phyloP scores from a whole-genome alignment of 2,329 filamentous ascomycete species.

The Allantophomopsis lycopodina region DNA sequence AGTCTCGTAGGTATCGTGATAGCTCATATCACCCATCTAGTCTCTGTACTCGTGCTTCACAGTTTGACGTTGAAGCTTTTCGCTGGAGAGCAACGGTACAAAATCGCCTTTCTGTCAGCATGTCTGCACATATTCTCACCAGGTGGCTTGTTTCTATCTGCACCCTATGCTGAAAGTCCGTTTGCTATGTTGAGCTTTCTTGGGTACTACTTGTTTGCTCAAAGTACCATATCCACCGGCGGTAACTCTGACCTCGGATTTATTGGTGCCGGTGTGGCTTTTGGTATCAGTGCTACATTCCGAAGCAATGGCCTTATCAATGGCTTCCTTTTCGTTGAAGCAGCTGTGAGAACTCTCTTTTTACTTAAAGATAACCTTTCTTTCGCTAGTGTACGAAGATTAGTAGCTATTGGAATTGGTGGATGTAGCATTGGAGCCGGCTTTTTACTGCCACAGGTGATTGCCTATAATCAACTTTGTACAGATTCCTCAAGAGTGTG shows the following conservation, averaged over 20 bases:
- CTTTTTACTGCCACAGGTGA: slow-evolving; percentile 55
- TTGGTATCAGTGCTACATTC: slow-evolving; percentile 60
- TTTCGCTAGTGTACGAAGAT: slow-evolving; percentile 29
- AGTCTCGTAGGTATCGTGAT: slow-evolving; percentile 47
- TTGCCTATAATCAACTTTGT: slow-evolving; percentile 67
- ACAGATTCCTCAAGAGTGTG: slow-evolving; percentile 41
- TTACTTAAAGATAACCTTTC: slow-evolving; percentile 27
- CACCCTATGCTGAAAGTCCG: slow-evolving; percentile 70
- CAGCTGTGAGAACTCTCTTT: slow-evolving; percentile 40
- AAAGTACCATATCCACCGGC: slow-evolving; percentile 23
- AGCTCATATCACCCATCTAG: slow-evolving; percentile 61
- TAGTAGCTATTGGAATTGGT: slow-evolving; percentile 46
- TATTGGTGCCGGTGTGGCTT: slow-evolving; percentile 49
- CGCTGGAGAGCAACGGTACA: slow-evolving; percentile 20
- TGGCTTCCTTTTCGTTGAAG: slow-evolving; percentile 50
- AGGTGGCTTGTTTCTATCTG: slow-evolving; percentile 77
- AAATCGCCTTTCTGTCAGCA: slow-evolving; percentile 54
- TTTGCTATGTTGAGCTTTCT: slow-evolving; percentile 68
- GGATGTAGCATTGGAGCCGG: slow-evolving; percentile 57
- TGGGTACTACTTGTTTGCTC: slow-evolving; percentile 58
- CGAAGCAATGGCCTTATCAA: slow-evolving; percentile 81
- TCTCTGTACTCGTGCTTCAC: slow-evolving; percentile 63
- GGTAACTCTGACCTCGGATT: slow-evolving; percentile 30
- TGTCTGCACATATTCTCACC: slow-evolving; percentile 73
- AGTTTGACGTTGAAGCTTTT: slow-evolving; percentile 46